Evolutionary conservation across 2,329 filamentous ascomycete species (phyloP), one percentile per base, ranked within the genome.

Genomic region (Aspergillus brasiliensis): DNA sequence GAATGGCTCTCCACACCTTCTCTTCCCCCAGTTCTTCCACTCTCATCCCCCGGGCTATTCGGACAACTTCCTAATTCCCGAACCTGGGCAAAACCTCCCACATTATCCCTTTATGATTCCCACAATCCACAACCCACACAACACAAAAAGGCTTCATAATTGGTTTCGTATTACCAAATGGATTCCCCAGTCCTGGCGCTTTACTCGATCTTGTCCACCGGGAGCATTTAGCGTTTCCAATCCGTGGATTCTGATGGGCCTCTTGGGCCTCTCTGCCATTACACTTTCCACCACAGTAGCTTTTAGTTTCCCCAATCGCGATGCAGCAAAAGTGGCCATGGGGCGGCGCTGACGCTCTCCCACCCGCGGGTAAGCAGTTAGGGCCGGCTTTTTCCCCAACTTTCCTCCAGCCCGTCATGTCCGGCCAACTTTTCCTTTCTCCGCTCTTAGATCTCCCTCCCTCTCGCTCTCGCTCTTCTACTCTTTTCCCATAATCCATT

Each of bases 381-480:
- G 34, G 56, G 28, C 28, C 52, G 52, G 58, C n/a, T 42, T 52
- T 34, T 58, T 62, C 63, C 63, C 63, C 58, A 61, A 49, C 60
- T 51, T 63, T 62, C 52, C 42, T 37, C 48, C 54, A 58, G 38
- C 40, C 40, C 52, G 52, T 55, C 52, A 55, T 55, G n/a, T 28
- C 52, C 52, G 25, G 49, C 57, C 31, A 34, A 23, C 25, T 57
- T 65, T 65, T 63, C 63, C 44, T 60, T 66, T 65, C 64, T 66
- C 62, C 63, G 64, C 62, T 59, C 31, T 62, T 65, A 27, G 11
- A 44, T 42, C 44, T 34, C 56, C 62, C 31, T 11, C 31, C 11
- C 31, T 51, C 49, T 44, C 28, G n/a, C n/a, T n/a, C 28, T 55
- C 55, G 51, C 58, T 46, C 53, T 48, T 52, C 48, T 51, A 40